Evolutionary conservation across 176 grass and related monocot species (phyloP), one percentile per base, ranked within the genome.

Genomic region (Paspalum notatum): DNA sequence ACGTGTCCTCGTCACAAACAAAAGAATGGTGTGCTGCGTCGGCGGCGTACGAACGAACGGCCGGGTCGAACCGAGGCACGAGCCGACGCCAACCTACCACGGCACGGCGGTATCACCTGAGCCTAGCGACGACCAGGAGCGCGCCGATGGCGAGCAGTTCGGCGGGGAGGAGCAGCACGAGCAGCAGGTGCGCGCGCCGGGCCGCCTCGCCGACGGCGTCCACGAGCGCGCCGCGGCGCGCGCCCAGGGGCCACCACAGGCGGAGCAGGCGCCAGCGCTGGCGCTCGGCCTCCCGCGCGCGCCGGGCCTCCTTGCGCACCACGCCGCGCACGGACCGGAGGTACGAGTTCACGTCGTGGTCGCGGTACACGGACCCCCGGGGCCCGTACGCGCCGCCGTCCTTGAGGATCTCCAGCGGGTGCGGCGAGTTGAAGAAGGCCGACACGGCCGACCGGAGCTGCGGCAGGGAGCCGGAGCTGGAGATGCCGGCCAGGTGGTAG

Each of bases 261-360:
- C n/a, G n/a, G 18, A 90, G 68, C 25, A 82, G 79, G 21, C 46
- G 71, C 65, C 57, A 85, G 27, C 67, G 85, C 38, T 67, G 48
- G 37, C 66, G 87, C 83, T 86, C 84, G 16, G 55, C 74, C 67
- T 89, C 88, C 42, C 81, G 84, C 8, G 62, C 72, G 21, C 57
- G 86, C 7, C 84, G 82, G 0, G 89, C 50, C 85, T 98, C 92
- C 62, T 87, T 90, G 66, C 84, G 83, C 66, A 89, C 91, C 75
- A 98, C 92, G 60, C 14, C 79, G 0, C 86, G 92, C 9, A 95
- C 78, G 0, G 96, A 95, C 63, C 85, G 90, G 79, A 93, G 58
- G 81, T 98, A 98, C 14, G 90, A 89, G 81, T 84, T 83, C 79
- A 98, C 76, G 71, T 98, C 96, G 21, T 98, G 96, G 86, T 98